A percentile compares a stretch with the other conserved stretches of the same genome.
phyloP scores from a whole-genome alignment of 305 asterid genomes.

The Petunia hybrid region DNA sequence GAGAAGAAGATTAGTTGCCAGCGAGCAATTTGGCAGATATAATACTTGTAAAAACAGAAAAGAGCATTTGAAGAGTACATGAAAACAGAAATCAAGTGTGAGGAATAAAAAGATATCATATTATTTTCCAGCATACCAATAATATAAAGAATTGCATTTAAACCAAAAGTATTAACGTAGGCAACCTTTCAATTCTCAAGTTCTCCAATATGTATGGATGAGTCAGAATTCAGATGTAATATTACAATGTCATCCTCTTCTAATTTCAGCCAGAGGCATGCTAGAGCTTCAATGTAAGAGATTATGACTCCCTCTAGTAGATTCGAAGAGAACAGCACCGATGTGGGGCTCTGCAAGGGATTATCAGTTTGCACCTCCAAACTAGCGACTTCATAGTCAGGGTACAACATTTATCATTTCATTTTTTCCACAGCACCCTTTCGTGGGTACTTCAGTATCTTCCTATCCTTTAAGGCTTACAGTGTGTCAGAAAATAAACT shows the following conservation, averaged over 20 bases:
- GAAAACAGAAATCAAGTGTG: not conserved
- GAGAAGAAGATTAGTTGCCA: conserved; percentile 45
- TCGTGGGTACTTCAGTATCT: conserved; percentile 9
- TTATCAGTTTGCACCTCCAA: conserved; percentile 1
- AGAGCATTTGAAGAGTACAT: conserved; percentile 1
- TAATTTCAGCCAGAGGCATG: conserved; percentile 20
- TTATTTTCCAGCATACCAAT: conserved; percentile 16
- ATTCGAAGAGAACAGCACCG: conserved; percentile 11
- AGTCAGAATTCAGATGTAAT: conserved; percentile 2
- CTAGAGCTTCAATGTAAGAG: conserved; percentile 28
- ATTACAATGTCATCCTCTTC: not conserved
- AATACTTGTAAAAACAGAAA: conserved; percentile 23
- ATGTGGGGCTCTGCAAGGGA: conserved; percentile 13
- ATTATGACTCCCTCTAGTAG: conserved; percentile 11
- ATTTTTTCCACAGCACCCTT: not conserved
- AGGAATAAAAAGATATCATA: not conserved
- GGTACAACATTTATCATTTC: conserved; percentile 2
- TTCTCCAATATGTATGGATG: not conserved
- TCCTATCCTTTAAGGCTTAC: conserved; percentile 8
- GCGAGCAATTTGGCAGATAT: conserved; percentile 9
- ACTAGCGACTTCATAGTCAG: not conserved
- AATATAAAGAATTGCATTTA: not conserved
- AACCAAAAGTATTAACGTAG: not conserved
- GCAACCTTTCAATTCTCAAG: conserved; percentile 14
- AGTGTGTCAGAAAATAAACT: not conserved